Conservation (phyloP, 2,329 filamentous ascomycete genomes). For the Sclerotiophoma versabilis region DNA sequence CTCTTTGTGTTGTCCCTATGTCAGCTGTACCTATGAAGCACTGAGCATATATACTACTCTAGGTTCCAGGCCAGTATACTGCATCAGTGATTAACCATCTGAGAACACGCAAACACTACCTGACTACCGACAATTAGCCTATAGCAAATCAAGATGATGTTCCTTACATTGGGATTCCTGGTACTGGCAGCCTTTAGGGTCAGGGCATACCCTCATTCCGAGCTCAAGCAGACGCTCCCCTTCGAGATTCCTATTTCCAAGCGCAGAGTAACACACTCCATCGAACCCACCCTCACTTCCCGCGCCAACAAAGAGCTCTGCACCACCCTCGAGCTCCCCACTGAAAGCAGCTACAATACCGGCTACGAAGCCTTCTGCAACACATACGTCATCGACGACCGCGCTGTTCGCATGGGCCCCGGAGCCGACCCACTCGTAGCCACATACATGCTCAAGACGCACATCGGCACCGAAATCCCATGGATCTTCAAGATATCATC, state of each 20-base stretch:
- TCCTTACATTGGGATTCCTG: not conserved
- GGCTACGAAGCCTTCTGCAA: conserved; percentile 6
- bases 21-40: too few species aligned
- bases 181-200: not conserved
- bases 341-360: not conserved
- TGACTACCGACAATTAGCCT: too few species aligned
- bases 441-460: not conserved
- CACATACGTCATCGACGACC: not conserved
- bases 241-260: not conserved
- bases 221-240: not conserved
- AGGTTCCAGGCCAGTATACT: too few species aligned
- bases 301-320: not conserved
- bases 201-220: not conserved
- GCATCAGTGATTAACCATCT: too few species aligned
- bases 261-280: not conserved
- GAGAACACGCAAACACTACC: too few species aligned
- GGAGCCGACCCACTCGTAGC: not conserved
- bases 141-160: too few species aligned
- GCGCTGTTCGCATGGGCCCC: not conserved
- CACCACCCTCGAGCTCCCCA: conserved; percentile 3
- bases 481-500: not conserved
- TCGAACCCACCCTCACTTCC: not conserved
- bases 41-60: too few species aligned
- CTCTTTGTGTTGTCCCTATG: not conserved
- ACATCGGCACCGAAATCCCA: not conserved